phyloP scores from a whole-genome alignment of 306 rosid genomes.

The Hippophae tibetana region DNA sequence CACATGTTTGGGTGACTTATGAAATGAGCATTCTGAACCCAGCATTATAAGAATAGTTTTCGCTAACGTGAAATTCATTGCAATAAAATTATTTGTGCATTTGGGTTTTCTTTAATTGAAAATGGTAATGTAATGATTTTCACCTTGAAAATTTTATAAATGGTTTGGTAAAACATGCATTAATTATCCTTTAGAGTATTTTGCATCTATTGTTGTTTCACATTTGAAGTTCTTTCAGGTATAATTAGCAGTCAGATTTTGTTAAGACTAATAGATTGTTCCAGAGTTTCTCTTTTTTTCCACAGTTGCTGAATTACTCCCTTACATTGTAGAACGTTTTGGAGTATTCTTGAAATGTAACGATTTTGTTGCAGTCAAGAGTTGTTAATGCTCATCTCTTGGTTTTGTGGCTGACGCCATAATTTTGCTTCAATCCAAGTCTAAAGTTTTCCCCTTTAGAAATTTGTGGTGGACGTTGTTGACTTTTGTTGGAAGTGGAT shows the following conservation, averaged over 20 bases:
- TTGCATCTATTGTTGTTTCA: not conserved
- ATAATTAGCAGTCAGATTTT: not conserved
- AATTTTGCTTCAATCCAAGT: not conserved
- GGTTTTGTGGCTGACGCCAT: not conserved
- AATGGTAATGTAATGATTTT: conserved; percentile 16
- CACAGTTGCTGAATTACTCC: not conserved
- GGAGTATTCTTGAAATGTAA: not conserved
- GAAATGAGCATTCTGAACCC: conserved; percentile 21
- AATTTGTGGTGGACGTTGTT: too few relatives aligned
- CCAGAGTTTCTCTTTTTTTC: not conserved
- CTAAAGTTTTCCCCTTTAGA: not conserved
- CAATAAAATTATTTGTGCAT: conserved; percentile 5
- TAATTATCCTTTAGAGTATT: not conserved
- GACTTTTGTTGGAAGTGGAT: too few relatives aligned
- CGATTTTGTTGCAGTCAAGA: not conserved
- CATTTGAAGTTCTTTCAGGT: not conserved
- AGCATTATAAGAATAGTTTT: conserved; percentile 13
- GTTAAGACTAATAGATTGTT: not conserved
- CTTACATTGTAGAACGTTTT: not conserved
- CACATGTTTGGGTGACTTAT: conserved; percentile 18
- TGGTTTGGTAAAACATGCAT: not conserved
- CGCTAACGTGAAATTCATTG: conserved; percentile 16
- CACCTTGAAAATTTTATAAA: not conserved
- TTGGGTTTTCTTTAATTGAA: not conserved
- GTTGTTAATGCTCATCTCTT: not conserved